Percentiles rank a stretch among this genome's conserved stretches.
These are phyloP conservation scores for Tetradesmus obliquus DNA, from an alignment of 139 green algal genomes.

Conservation along the genomic window DNA sequence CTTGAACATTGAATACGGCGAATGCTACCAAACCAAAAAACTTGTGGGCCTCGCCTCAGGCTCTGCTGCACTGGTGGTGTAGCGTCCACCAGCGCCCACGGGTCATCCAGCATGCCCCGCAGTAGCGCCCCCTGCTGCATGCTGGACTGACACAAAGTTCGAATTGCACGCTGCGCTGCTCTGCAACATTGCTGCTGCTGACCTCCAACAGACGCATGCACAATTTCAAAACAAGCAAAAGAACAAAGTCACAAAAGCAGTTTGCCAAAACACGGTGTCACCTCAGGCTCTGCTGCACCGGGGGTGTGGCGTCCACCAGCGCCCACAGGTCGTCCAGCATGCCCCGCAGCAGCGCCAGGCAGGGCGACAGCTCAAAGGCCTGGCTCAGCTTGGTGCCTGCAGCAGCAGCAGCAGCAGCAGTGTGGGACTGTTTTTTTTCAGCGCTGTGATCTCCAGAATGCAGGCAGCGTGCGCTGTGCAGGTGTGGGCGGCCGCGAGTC, in stretches of 20 bases:
- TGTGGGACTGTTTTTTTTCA: slow-evolving; percentile 9
- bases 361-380: slow-evolving; percentile 40
- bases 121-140: slow-evolving; percentile 42
- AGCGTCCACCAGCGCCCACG: slow-evolving; percentile 83
- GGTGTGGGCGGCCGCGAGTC: too few relatives aligned
- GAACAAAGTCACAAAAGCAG: too few relatives aligned
- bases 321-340: slow-evolving; percentile 72
- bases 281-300: background rate
- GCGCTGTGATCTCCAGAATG: background rate
- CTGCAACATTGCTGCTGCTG: too few relatives aligned
- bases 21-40: too few relatives aligned
- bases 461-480: too few relatives aligned
- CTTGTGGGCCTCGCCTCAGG: background rate
- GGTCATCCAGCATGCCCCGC: slow-evolving; percentile 64
- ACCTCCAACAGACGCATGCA: too few relatives aligned
- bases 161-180: too few relatives aligned
- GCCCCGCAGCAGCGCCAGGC: slow-evolving; percentile 51
- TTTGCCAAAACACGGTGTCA: background rate
- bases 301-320: slow-evolving; percentile 87
- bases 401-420: background rate
- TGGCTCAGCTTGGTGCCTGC: slow-evolving; percentile 27
- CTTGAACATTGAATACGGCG: too few relatives aligned
- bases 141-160: too few relatives aligned
- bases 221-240: too few relatives aligned
- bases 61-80: slow-evolving; percentile 81